Percentiles rank a stretch among this genome's conserved stretches.
These are phyloP conservation scores for Sisymbrium altissimum DNA, from an alignment of 345 rosid species.

Conservation along the genomic window DNA sequence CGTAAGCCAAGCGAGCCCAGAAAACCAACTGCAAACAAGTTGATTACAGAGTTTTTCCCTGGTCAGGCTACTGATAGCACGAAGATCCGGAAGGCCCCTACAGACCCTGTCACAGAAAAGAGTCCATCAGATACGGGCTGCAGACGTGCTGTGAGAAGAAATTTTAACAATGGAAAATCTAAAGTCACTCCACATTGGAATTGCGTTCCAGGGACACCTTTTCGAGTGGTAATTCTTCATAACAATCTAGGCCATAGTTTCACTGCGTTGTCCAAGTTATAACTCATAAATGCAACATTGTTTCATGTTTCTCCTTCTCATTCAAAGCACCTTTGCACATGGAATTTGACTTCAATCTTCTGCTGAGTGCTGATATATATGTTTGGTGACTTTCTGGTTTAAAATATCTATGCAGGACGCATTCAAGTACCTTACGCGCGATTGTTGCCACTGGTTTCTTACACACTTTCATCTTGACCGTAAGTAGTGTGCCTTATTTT, in stretches of 20 bases:
- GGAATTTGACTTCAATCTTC: neutral
- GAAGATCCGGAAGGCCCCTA: conserved; percentile 37
- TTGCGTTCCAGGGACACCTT: conserved; percentile 74
- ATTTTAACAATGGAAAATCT: conserved; percentile 41
- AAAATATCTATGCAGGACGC: conserved; percentile 69
- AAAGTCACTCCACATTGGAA: conserved; percentile 79
- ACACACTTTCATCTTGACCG: conserved; percentile 97
- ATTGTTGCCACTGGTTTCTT: conserved; percentile 95
- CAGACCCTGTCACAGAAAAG: conserved; percentile 30
- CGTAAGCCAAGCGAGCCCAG: conserved; percentile 38
- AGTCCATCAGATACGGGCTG: conserved; percentile 34
- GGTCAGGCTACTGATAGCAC: conserved; percentile 39
- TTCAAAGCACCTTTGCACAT: neutral
- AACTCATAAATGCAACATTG: neutral
- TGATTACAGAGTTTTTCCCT: conserved; percentile 82
- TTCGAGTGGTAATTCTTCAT: conserved; percentile 71
- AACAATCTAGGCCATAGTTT: neutral
- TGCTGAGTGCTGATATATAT: neutral
- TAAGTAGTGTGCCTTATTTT: conserved; percentile 43
- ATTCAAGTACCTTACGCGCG: conserved; percentile 84
- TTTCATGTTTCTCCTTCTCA: neutral
- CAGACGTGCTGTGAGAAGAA: conserved; percentile 37
- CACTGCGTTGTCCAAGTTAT: neutral
- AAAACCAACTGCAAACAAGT: conserved; percentile 55
- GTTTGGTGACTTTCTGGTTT: conserved; percentile 20